Percentiles rank a stretch among this genome's conserved stretches.
phyloP scores from a whole-genome alignment of 2,329 filamentous ascomycete genomes.

The Parastagonospora avenae region DNA sequence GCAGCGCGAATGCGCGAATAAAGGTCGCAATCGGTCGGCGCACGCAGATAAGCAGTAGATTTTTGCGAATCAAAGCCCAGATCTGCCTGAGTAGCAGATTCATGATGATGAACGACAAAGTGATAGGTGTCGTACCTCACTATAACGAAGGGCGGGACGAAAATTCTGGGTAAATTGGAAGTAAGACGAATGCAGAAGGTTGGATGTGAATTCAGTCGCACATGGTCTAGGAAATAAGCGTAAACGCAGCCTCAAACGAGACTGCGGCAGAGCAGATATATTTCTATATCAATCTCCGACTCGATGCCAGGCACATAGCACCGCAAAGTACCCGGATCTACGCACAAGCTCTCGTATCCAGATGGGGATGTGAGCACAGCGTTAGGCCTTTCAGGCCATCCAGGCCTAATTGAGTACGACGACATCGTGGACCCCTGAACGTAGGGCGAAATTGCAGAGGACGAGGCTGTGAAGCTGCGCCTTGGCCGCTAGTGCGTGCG shows the following conservation, averaged over 20 bases:
- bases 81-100: slow-evolving; percentile 25
- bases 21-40: slow-evolving; percentile 26
- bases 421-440: not conserved
- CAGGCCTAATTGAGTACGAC: not conserved
- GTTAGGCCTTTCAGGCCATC: not conserved
- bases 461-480: slow-evolving; percentile 4
- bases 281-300: no score
- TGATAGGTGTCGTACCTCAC: no score
- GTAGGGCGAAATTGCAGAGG: not conserved
- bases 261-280: no score
- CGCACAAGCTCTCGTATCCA: not conserved
- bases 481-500: not conserved
- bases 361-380: not conserved
- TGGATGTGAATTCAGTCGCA: no score
- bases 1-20: slow-evolving; percentile 30
- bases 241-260: no score
- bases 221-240: no score
- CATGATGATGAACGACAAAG: slow-evolving; percentile 6
- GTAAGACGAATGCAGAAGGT: not conserved
- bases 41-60: slow-evolving; percentile 28
- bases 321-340: not conserved
- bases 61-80: slow-evolving; percentile 33
- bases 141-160: not conserved
- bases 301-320: not conserved
- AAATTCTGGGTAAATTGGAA: not conserved